Conservation (phyloP, 2,329 filamentous ascomycete genomes). For the Dactylellina cionopaga region DNA sequence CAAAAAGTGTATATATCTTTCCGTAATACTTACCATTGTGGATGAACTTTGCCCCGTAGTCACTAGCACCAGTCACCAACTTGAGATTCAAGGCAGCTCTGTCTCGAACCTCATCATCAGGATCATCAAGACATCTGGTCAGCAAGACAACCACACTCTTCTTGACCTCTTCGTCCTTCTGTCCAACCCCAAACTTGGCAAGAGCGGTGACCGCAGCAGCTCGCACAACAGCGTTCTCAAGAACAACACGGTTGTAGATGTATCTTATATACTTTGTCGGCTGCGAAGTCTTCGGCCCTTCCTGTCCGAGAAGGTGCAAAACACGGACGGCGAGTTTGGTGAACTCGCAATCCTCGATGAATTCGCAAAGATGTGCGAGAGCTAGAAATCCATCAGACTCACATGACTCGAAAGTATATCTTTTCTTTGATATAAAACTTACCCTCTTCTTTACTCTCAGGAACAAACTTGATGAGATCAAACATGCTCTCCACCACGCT, state of each 20-base stretch:
- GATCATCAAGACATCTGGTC: conserved; percentile 92
- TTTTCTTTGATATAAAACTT: conserved; percentile 53
- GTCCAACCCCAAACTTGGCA: conserved; percentile 95
- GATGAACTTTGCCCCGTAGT: conserved; percentile 85
- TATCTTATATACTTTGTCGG: conserved; percentile 99
- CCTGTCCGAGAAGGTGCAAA: conserved; percentile 88
- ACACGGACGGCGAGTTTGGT: conserved; percentile 97
- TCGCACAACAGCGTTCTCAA: conserved; percentile 95
- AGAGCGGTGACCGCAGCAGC: conserved; percentile 94
- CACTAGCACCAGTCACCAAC: conserved; percentile 90
- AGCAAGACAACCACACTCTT: conserved; percentile 92
- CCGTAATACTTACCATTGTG: conserved; percentile 77
- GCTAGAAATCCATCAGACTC: conserved; percentile 64
- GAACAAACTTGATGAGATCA: conserved; percentile 98
- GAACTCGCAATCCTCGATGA: conserved; percentile 99
- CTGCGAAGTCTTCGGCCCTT: conserved; percentile 93
- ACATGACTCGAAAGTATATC: conserved; percentile 21
- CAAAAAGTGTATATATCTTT: not conserved
- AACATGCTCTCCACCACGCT: conserved; percentile 99
- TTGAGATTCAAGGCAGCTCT: conserved; percentile 91
- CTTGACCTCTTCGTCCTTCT: conserved; percentile 93
- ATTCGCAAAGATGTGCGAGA: conserved; percentile 94
- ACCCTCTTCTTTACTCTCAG: conserved; percentile 78
- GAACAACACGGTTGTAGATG: conserved; percentile 97
- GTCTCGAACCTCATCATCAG: conserved; percentile 96